A percentile compares a stretch with the other conserved stretches of the same genome.
Evolutionary conservation across 106 monocot species (phyloP).

Genomic region (Dendrobium huoshanense): DNA sequence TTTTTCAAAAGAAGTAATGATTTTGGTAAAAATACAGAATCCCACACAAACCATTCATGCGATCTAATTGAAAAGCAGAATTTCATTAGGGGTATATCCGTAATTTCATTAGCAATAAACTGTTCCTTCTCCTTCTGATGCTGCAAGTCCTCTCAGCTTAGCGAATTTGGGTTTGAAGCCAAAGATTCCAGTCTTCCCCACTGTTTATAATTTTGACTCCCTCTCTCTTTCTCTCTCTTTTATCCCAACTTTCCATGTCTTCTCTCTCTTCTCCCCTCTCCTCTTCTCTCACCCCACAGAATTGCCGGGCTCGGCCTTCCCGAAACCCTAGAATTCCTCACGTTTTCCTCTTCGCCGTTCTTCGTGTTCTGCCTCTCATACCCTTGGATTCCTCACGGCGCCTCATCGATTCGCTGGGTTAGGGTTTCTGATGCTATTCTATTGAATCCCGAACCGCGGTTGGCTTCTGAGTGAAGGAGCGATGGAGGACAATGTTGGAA

Average conservation of each 20-base stretch:
- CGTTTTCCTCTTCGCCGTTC: background rate
- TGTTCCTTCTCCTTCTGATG: background rate
- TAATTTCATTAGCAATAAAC: too few species aligned
- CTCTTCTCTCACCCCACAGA: background rate
- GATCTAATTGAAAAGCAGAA: too few species aligned
- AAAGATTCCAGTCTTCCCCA: background rate
- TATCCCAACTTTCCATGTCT: constrained; percentile 3
- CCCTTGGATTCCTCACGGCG: background rate
- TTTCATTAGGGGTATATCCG: too few species aligned
- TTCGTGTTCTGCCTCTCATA: background rate
- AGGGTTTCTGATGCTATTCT: constrained; percentile 11
- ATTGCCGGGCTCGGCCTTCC: background rate
- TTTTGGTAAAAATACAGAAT: too few species aligned
- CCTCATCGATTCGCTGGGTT: background rate
- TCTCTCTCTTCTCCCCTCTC: constrained; percentile 1
- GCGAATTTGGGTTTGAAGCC: background rate
- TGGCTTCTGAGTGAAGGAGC: background rate
- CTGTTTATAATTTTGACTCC: constrained; percentile 7
- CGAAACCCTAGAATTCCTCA: constrained; percentile 14
- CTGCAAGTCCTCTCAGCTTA: background rate
- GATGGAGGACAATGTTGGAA: constrained; percentile 44
- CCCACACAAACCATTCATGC: too few species aligned
- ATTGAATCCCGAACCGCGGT: background rate
- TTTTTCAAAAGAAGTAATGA: too few species aligned
- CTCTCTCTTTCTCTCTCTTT: background rate